phyloP scores from a whole-genome alignment of 768 basidiomycete genomes.

The Goffeauzyma gilvescens region DNA sequence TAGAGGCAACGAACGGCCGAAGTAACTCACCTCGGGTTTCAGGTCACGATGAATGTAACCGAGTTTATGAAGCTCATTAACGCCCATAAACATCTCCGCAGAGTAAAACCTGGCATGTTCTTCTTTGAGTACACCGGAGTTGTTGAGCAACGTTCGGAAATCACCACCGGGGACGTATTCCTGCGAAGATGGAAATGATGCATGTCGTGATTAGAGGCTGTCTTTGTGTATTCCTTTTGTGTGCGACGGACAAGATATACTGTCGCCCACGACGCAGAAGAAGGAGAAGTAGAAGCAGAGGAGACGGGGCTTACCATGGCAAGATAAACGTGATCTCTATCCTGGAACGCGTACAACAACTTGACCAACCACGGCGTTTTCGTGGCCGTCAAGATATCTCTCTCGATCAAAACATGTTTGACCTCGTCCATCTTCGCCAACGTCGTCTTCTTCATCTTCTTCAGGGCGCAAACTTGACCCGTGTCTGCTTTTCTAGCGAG shows the following conservation, averaged over 20 bases:
- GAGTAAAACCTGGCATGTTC: conserved; percentile 95
- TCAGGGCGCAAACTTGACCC: conserved; percentile 86
- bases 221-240: background rate
- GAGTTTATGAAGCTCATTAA: conserved; percentile 84
- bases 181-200: conserved; percentile 16
- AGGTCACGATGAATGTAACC: conserved; percentile 97
- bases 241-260: background rate
- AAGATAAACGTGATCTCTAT: conserved; percentile 71
- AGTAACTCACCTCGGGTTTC: conserved; percentile 72
- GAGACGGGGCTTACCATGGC: conserved; percentile 51
- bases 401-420: conserved; percentile 91
- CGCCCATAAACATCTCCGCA: conserved; percentile 88
- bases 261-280: background rate
- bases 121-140: conserved; percentile 91
- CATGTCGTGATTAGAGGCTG: background rate
- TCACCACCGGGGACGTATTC: conserved; percentile 98
- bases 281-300: background rate
- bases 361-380: conserved; percentile 95
- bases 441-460: conserved; percentile 91
- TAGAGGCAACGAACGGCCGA: background rate
- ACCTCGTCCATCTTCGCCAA: conserved; percentile 98
- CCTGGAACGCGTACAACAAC: conserved; percentile 91
- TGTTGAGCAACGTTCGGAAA: conserved; percentile 91
- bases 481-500: conserved; percentile 87
- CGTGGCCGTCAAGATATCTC: conserved; percentile 91